Evolutionary conservation across 345 rosid species (phyloP).

Genomic region (Laguncularia racemosa): DNA sequence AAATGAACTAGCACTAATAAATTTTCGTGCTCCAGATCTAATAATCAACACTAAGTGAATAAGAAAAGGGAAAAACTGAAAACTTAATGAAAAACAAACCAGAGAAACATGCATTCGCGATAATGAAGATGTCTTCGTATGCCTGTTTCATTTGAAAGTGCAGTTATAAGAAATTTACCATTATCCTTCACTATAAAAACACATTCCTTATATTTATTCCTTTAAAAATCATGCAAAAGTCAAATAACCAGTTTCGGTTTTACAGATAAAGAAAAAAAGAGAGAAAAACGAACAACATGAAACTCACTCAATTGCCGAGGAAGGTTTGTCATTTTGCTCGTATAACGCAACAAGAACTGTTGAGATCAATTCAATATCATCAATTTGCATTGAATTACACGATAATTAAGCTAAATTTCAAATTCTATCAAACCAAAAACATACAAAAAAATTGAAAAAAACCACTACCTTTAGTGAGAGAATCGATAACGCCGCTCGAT

Average conservation of each 20-base stretch:
- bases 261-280: not conserved
- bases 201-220: too few species aligned
- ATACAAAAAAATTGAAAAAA: too few species aligned
- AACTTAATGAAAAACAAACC: not conserved
- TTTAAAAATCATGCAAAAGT: too few species aligned
- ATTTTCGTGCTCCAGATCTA: too few species aligned
- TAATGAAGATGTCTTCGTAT: too few species aligned
- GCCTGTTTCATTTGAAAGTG: too few species aligned
- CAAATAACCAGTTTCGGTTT: not conserved
- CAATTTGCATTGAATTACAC: not conserved
- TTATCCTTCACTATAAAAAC: too few species aligned
- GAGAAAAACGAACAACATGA: not conserved
- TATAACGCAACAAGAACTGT: constrained; percentile 76
- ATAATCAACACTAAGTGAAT: too few species aligned
- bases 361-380: not conserved
- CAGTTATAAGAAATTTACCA: too few species aligned
- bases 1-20: too few species aligned
- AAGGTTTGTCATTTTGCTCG: constrained; percentile 90
- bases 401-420: not conserved
- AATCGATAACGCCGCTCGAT: constrained; percentile 72
- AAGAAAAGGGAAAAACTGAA: too few species aligned
- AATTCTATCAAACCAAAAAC: not conserved
- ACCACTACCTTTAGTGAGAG: constrained; percentile 66
- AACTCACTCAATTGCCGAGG: constrained; percentile 88
- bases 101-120: too few species aligned